Percentiles rank a stretch among this genome's conserved stretches.
Conservation (phyloP, 2,329 filamentous ascomycete genomes). For the Monilinia polystroma region DNA sequence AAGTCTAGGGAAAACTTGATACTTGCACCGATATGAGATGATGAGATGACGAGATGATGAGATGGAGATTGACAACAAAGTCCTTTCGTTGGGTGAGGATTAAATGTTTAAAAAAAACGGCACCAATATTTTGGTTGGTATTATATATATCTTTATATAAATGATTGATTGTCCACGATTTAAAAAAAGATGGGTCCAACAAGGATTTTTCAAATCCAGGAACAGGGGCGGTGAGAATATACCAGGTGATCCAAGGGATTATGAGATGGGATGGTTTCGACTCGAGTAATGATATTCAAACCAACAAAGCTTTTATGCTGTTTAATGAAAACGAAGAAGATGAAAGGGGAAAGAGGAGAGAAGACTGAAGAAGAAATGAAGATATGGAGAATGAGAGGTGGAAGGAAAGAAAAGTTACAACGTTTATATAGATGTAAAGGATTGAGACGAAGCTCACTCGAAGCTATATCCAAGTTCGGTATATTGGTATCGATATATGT, state of each 20-base stretch:
- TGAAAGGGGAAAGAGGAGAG: too few species aligned
- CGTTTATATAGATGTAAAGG: too few species aligned
- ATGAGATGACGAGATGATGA: neutral
- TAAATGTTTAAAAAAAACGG: conserved; percentile 16
- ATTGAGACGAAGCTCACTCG: conserved; percentile 18
- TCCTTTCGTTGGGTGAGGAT: conserved; percentile 14
- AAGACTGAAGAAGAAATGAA: too few species aligned
- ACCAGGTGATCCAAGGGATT: conserved; percentile 19
- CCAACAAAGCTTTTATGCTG: conserved; percentile 24
- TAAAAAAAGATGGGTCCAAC: conserved; percentile 20
- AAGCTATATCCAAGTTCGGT: conserved; percentile 5
- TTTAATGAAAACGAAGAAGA: neutral
- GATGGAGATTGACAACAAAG: neutral
- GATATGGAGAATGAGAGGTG: too few species aligned
- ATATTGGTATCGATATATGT: too few species aligned
- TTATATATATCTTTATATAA: neutral
- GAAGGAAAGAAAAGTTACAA: too few species aligned
- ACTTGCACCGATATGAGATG: conserved; percentile 5
- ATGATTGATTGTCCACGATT: conserved; percentile 18
- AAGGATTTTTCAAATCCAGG: conserved; percentile 20
- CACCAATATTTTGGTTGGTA: neutral
- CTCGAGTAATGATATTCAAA: conserved; percentile 7
- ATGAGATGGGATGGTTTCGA: neutral
- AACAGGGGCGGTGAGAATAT: conserved; percentile 24
- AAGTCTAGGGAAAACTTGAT: conserved; percentile 15